These are phyloP conservation scores for Pleurotus platypus DNA, from an alignment of 768 basidiomycete genomes.

Conservation along the genomic window DNA sequence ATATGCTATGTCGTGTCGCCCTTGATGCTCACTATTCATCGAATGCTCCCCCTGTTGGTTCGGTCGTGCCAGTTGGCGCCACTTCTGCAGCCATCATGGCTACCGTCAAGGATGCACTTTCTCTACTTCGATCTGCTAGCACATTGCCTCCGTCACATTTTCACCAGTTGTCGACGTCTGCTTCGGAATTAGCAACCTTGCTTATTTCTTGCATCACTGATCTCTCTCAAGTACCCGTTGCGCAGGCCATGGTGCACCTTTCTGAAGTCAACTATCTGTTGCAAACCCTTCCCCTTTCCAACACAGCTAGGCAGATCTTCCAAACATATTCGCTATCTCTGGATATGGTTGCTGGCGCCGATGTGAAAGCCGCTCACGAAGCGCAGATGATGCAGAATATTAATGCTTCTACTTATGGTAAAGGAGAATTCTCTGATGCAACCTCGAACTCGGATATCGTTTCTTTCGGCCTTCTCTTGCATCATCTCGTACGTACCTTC, in stretches of 20 bases:
- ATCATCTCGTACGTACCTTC: conserved; percentile 49
- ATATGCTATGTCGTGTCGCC: conserved; percentile 64
- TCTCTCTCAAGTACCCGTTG: conserved; percentile 55
- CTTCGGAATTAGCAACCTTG: conserved; percentile 61
- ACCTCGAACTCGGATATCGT: conserved; percentile 64
- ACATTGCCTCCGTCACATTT: conserved; percentile 53
- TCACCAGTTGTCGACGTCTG: conserved; percentile 54
- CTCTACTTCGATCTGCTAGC: conserved; percentile 54
- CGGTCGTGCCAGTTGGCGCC: conserved; percentile 49
- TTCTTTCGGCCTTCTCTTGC: conserved; percentile 57
- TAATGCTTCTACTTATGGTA: conserved; percentile 49
- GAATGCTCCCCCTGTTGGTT: conserved; percentile 47
- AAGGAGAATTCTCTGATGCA: conserved; percentile 51
- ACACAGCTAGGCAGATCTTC: conserved; percentile 50
- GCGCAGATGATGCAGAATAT: conserved; percentile 67
- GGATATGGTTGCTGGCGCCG: conserved; percentile 61
- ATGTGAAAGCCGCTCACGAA: conserved; percentile 66
- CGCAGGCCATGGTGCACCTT: conserved; percentile 51
- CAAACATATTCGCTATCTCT: conserved; percentile 59
- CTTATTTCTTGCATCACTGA: conserved; percentile 60
- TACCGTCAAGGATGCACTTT: conserved; percentile 58
- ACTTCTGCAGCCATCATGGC: conserved; percentile 45
- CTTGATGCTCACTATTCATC: conserved; percentile 63
- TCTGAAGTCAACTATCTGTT: conserved; percentile 52
- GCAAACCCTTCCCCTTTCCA: conserved; percentile 47